These are phyloP conservation scores for Coniochaeta hoffmannii DNA, from an alignment of 2,329 filamentous ascomycete species.

Conservation along the genomic window DNA sequence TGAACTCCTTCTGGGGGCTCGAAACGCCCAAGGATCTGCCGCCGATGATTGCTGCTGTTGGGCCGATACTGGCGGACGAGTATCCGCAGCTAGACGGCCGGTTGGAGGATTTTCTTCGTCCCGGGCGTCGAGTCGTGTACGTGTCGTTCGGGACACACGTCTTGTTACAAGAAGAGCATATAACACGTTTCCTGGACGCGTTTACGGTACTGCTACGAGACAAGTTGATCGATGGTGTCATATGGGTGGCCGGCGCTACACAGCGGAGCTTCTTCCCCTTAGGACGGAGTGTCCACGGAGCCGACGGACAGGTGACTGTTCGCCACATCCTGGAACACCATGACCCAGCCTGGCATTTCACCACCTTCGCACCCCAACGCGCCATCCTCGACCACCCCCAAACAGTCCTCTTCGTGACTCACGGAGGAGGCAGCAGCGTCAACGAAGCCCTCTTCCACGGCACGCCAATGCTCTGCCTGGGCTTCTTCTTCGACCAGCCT, in stretches of 20 bases:
- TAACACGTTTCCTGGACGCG: conserved; percentile 23
- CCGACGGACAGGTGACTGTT: background rate
- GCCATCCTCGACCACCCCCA: conserved; percentile 27
- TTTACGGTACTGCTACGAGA: conserved; percentile 17
- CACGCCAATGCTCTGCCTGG: conserved; percentile 25
- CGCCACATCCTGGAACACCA: conserved; percentile 21
- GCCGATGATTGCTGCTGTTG: conserved; percentile 28
- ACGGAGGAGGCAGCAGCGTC: conserved; percentile 31
- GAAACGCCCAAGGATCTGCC: conserved; percentile 34
- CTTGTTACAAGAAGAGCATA: conserved; percentile 19
- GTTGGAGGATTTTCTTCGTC: conserved; percentile 20
- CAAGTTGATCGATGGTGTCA: conserved; percentile 28
- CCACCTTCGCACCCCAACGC: conserved; percentile 31
- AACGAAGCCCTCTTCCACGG: conserved; percentile 34
- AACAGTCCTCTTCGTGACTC: conserved; percentile 30
- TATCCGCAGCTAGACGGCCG: conserved; percentile 22
- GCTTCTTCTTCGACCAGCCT: conserved; percentile 34
- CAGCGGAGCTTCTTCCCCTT: conserved; percentile 12
- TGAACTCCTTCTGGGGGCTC: conserved; percentile 36
- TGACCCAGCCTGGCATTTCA: conserved; percentile 20
- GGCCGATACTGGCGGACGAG: conserved; percentile 29
- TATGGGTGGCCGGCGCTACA: conserved; percentile 25
- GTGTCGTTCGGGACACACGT: conserved; percentile 35
- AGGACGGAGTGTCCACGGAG: conserved; percentile 10
- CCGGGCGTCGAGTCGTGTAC: conserved; percentile 27